Conservation (phyloP, 2,329 filamentous ascomycete species). For the Pseudogymnoascus destructans region DNA sequence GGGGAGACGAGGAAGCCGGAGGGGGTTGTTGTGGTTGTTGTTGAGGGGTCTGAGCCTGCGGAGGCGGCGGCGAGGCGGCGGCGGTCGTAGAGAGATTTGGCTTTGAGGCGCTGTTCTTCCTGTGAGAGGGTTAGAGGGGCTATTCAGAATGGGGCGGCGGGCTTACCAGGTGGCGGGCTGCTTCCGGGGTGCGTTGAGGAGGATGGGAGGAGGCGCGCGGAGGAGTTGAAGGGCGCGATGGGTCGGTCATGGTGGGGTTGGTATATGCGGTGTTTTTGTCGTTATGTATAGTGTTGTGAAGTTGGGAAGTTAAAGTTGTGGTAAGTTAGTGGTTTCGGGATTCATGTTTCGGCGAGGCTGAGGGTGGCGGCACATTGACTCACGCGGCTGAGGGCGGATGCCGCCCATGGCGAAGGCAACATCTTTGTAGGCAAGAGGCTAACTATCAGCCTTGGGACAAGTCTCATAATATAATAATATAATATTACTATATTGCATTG, state of each 20-base stretch:
- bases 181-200: neutral
- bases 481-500: neutral
- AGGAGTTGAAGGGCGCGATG: neutral
- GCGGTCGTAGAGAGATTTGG: slow-evolving; percentile 40
- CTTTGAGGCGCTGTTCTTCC: slow-evolving; percentile 79
- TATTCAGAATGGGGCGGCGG: neutral
- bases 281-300: neutral
- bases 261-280: neutral
- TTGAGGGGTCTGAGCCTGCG: slow-evolving; percentile 23
- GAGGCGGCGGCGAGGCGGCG: slow-evolving; percentile 16
- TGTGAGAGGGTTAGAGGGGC: slow-evolving; percentile 26
- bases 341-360: neutral
- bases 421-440: neutral
- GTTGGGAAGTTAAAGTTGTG: slow-evolving; percentile 13
- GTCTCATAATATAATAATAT: neutral
- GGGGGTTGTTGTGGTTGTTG: slow-evolving; percentile 36
- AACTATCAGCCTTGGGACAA: slow-evolving; percentile 4
- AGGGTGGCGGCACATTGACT: neutral
- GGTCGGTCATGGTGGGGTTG: neutral
- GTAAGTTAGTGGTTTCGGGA: neutral
- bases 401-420: neutral
- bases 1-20: slow-evolving; percentile 59
- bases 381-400: slow-evolving; percentile 2
- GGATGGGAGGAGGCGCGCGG: neutral
- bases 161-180: neutral